Base-by-base conservation (phyloP, 495 filamentous ascomycete species). In the Penicillium malachiteum region DNA sequence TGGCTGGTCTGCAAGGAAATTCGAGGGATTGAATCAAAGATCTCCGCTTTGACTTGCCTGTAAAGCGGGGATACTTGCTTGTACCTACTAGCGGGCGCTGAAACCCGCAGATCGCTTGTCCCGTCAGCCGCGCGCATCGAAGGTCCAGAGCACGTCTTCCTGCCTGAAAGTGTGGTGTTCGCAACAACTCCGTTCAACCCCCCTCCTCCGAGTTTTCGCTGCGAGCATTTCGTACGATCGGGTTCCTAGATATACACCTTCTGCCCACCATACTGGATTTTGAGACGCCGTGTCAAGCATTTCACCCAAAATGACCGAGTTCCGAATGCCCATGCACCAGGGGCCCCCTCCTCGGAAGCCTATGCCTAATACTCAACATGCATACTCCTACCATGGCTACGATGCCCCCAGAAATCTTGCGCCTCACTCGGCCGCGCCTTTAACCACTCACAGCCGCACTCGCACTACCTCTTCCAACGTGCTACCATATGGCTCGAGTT, bases 391-490 rank as follows among this genome's bases (percentile, higher is more conserved):
- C 43, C 72, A 71, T 54, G n/a, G 60, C 14, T 72, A 74, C 53
- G 65, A 69, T 53, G 59, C 57, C 35, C 66, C 65, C 9, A 64
- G 68, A 39, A 59, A 61, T 31, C 57, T 71, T 43, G 60, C 63
- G 31, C 69, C 66, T 48, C 69, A 72, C 54, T 62, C 67, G 16
- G 64, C 65, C 26, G 43, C 52, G 33, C 59, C 69, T 26, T 61
- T 63, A 45, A 70, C 67, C 45, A 64, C 68, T 37, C 67, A 64
- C 80, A 87, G 68, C 74, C 78, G 82, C 45, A 78, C 76, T 50
- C 76, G 83, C 54, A 85, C 83, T 12, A 82, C 83, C 9, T 87
- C 84, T 13, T 87, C 85, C 21, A 80, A 76, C 62, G 76, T 73
- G 37, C 77, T 84, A 42, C 82, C 83, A 14, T 69, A 77, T 56